Base-by-base conservation (phyloP, 2,329 filamentous ascomycete species). In the Ustulina deusta region DNA sequence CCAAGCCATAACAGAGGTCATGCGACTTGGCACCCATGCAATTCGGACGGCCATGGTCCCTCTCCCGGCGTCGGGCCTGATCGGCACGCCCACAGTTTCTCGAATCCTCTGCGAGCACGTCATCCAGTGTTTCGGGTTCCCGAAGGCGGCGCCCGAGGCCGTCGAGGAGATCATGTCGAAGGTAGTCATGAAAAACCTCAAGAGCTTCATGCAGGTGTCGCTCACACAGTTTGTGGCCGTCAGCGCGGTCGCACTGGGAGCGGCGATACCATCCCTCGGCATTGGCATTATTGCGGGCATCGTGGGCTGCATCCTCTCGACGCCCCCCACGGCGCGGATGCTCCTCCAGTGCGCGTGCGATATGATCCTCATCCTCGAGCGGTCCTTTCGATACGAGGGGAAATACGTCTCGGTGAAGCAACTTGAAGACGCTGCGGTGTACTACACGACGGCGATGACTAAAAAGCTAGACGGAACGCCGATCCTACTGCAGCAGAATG, bases 1-100 rank as follows among this genome's bases (percentile, higher is more conserved):
- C 46, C 66, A 68, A 42, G 52, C 66, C 44, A 62, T 68, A 38
- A 68, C 57, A 61, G 65, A 68, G 57, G 62, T 65, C 25, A 68
- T 68, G 62, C 66, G 65, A 32, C 61, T 68, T 25, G 61, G 56
- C 10, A 22, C 51, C 11, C 65, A 68, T 44, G 65, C 65, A 20
- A 61, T 61, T 9, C 65, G 65, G 7, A 64, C 65, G 20, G 65
- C 65, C 13, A 65, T 68, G 65, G 61, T 65, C n/a, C 65, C 65
- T 44, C 44, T 65, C 13, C 62, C 66, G 20, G 62, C 51, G 25
- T 54, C 61, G 5, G 46, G 66, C 25, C 22, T 68, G 5, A 65
- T 68, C 20, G 57, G 51, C 34, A 65, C 65, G 7, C 62, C 62
- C 11, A 68, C 62, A 3, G 66, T 68, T 36, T 68, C 62, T 13